Evolutionary conservation across 2,329 filamentous ascomycete species (phyloP).

Genomic region (Plectosphaerella plurivora): DNA sequence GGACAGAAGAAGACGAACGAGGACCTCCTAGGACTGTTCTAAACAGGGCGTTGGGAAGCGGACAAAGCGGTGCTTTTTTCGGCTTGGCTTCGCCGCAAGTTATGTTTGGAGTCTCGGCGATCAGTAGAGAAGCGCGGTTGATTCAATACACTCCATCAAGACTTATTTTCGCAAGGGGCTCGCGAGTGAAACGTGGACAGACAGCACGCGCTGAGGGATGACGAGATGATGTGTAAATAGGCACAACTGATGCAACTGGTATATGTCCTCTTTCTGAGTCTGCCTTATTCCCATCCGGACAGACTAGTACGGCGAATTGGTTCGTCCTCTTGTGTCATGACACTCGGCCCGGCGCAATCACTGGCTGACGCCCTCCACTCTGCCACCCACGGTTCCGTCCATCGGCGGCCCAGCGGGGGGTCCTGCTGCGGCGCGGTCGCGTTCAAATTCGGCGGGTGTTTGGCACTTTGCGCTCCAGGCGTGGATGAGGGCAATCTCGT

Average conservation of each 20-base stretch:
- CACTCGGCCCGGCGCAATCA: background rate
- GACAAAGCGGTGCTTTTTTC: background rate
- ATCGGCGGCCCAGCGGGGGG: constrained; percentile 28
- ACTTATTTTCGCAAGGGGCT: background rate
- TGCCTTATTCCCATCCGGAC: background rate
- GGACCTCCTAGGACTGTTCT: constrained; percentile 49
- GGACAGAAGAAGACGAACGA: constrained; percentile 55
- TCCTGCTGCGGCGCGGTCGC: constrained; percentile 41
- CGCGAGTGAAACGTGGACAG: background rate
- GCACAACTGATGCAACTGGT: background rate
- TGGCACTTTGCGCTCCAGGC: constrained; percentile 94
- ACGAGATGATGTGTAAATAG: background rate
- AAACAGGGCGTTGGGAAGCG: constrained; percentile 7
- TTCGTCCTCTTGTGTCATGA: no score
- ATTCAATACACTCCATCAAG: constrained; percentile 1
- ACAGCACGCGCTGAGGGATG: background rate
- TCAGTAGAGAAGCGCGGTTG: constrained; percentile 7
- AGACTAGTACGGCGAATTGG: no score
- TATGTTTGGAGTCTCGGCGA: constrained; percentile 9
- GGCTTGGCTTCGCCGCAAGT: background rate
- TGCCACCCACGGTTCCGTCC: constrained; percentile 38
- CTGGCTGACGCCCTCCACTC: constrained; percentile 31
- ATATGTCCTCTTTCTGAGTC: background rate
- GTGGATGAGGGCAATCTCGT: constrained; percentile 86
- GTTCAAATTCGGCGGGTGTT: constrained; percentile 85